phyloP scores from a whole-genome alignment of 2,329 filamentous ascomycete genomes.

The Ophiostoma himal-ulmi region DNA sequence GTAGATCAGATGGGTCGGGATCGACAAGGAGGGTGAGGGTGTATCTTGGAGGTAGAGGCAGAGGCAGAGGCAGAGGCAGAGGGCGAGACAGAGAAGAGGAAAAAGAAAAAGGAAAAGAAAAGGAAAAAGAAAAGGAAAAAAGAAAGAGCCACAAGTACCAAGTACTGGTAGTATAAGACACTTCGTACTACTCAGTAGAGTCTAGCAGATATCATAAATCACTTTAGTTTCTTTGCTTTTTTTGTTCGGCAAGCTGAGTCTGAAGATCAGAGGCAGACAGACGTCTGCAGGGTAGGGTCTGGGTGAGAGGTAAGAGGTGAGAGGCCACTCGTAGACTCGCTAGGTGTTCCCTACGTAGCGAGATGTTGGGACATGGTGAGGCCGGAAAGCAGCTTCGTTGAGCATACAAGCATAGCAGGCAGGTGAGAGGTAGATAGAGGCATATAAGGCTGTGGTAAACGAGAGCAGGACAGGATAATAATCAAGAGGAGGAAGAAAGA shows the following conservation, averaged over 20 bases:
- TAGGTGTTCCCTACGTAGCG: neutral
- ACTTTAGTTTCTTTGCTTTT: constrained; percentile 10
- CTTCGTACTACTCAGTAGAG: neutral
- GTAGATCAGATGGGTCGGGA: constrained; percentile 23
- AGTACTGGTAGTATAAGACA: neutral
- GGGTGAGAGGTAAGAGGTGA: neutral
- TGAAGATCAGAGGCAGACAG: neutral
- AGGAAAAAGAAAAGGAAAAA: no score
- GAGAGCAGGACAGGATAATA: neutral
- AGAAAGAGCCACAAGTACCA: neutral
- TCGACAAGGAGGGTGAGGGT: constrained; percentile 18
- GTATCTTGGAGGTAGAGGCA: neutral
- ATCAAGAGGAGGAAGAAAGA: neutral
- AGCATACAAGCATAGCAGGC: neutral
- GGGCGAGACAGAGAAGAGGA: neutral
- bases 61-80: neutral
- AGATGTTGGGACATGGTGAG: neutral
- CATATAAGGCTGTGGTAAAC: neutral
- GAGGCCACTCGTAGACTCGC: no score
- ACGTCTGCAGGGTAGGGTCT: neutral
- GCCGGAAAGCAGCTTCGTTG: neutral
- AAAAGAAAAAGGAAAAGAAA: neutral
- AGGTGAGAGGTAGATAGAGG: neutral
- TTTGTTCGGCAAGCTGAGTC: constrained; percentile 5
- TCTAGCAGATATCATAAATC: neutral